These are phyloP conservation scores for Pichia pseudocactophila DNA, from an alignment of 805 yeast genomes.

Conservation along the genomic window DNA sequence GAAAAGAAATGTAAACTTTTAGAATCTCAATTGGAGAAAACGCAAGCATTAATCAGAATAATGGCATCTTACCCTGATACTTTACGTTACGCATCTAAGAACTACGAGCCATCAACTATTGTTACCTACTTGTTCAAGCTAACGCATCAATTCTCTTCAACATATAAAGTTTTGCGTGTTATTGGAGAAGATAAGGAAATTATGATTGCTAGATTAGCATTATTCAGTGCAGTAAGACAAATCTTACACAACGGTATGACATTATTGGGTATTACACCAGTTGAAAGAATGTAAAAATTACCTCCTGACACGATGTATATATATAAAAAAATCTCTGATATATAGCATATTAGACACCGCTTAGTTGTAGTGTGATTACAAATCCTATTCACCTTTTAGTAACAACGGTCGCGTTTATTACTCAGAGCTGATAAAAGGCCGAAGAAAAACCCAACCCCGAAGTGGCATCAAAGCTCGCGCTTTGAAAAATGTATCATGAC, in stretches of 20 bases:
- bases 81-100: constrained; percentile 71
- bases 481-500: too few relatives aligned
- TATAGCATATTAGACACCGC: too few relatives aligned
- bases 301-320: too few relatives aligned
- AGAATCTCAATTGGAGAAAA: constrained; percentile 24
- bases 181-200: constrained; percentile 86
- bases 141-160: constrained; percentile 90
- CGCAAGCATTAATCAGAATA: constrained; percentile 56
- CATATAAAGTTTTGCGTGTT: constrained; percentile 94
- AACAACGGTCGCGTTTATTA: too few relatives aligned
- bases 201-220: constrained; percentile 85
- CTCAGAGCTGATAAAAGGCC: not conserved
- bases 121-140: constrained; percentile 89
- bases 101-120: constrained; percentile 85
- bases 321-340: too few relatives aligned
- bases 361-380: too few relatives aligned
- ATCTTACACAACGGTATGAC: constrained; percentile 84
- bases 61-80: constrained; percentile 89
- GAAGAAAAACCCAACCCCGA: too few relatives aligned
- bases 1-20: constrained; percentile 25
- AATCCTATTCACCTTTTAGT: too few relatives aligned
- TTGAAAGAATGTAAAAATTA: constrained; percentile 95
- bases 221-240: constrained; percentile 83
- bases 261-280: constrained; percentile 92
- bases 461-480: too few relatives aligned